Conservation (phyloP, 768 basidiomycete species). For the Suillus tomentosus region DNA sequence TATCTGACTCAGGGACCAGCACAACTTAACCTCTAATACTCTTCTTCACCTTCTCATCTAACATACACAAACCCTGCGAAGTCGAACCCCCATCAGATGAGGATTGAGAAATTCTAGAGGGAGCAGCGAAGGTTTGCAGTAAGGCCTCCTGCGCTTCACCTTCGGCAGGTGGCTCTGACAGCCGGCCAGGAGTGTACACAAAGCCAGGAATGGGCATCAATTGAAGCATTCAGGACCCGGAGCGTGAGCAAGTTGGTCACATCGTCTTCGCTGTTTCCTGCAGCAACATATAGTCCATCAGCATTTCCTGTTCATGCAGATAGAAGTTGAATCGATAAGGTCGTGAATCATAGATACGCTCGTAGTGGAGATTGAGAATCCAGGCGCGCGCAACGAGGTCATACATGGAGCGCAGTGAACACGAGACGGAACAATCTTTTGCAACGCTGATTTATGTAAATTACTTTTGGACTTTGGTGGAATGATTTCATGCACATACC, state of each 20-base stretch:
- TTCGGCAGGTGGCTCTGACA: slow-evolving; percentile 5
- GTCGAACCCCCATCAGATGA: not conserved
- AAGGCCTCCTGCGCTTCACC: not conserved
- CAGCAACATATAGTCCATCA: not conserved
- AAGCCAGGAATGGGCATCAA: slow-evolving; percentile 45
- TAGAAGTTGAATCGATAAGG: slow-evolving; percentile 12
- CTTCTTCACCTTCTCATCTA: slow-evolving; percentile 11
- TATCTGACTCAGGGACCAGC: slow-evolving; percentile 47
- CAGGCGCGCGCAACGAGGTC: slow-evolving; percentile 64
- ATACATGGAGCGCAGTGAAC: slow-evolving; percentile 54
- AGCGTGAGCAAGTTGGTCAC: slow-evolving; percentile 31
- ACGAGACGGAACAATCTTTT: slow-evolving; percentile 38
- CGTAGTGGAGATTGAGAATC: slow-evolving; percentile 54
- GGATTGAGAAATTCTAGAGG: not conserved
- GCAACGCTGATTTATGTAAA: slow-evolving; percentile 22
- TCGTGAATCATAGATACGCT: slow-evolving; percentile 40
- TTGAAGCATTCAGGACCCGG: slow-evolving; percentile 39
- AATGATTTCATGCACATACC: slow-evolving; percentile 33
- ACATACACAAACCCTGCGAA: not conserved
- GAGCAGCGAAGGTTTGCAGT: not conserved
- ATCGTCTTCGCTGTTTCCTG: slow-evolving; percentile 6
- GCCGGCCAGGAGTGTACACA: slow-evolving; percentile 37
- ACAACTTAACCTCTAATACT: slow-evolving; percentile 35
- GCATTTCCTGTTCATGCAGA: not conserved
- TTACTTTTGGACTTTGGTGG: not conserved